Percentiles rank a stretch among this genome's conserved stretches.
phyloP scores from a whole-genome alignment of 257 asterid species.

The Verbascum thapsus region DNA sequence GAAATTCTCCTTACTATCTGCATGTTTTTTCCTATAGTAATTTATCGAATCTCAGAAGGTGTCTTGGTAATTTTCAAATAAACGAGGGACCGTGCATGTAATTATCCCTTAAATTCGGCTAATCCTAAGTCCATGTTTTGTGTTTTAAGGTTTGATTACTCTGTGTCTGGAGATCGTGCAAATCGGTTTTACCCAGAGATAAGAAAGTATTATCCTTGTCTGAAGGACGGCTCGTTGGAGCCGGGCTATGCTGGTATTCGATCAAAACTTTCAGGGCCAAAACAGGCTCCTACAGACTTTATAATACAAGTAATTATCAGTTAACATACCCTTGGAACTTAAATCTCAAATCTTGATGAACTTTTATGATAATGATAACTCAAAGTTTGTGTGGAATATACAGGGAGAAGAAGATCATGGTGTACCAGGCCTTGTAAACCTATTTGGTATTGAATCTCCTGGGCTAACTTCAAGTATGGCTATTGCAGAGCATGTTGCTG shows the following conservation, averaged over 20 bases:
- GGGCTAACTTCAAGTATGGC: slow-evolving; percentile 83
- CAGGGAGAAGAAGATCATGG: slow-evolving; percentile 79
- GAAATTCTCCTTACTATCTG: too few species aligned
- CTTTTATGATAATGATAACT: background rate
- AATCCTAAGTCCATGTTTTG: background rate
- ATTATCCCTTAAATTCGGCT: background rate
- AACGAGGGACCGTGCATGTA: too few species aligned
- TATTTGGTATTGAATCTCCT: slow-evolving; percentile 88
- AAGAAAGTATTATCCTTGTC: slow-evolving; percentile 69
- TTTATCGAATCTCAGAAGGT: too few species aligned
- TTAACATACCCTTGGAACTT: background rate
- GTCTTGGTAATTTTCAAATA: too few species aligned
- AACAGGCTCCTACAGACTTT: slow-evolving; percentile 63
- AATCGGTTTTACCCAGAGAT: slow-evolving; percentile 64
- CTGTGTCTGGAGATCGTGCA: slow-evolving; percentile 65
- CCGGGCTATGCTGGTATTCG: slow-evolving; percentile 88
- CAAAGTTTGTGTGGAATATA: background rate
- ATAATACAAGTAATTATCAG: slow-evolving; percentile 58
- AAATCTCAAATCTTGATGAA: background rate
- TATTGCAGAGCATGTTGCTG: slow-evolving; percentile 74
- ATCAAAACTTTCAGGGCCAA: slow-evolving; percentile 71
- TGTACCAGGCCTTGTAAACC: slow-evolving; percentile 61
- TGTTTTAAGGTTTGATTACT: slow-evolving; percentile 65
- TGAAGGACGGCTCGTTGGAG: slow-evolving; percentile 70
- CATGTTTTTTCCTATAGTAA: too few species aligned